Base-by-base conservation (phyloP, 2,329 filamentous ascomycete species). In the Pochonia chlamydosporia region DNA sequence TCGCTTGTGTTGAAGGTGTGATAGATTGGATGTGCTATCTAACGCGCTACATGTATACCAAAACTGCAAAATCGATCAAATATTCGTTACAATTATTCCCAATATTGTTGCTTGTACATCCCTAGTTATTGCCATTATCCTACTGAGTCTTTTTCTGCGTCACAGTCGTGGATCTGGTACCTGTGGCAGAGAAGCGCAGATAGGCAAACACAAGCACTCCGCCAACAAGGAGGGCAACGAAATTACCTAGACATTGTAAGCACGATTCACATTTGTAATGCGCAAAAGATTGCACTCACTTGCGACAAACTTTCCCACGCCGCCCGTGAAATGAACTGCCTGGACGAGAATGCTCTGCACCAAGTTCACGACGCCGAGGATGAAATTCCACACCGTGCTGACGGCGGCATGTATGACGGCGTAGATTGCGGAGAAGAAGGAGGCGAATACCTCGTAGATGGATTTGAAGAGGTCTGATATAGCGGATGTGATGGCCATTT, bases 401-500 rank as follows among this genome's bases (percentile, higher is more conserved):
- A 71, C 31, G 25, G 67, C 37, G 28, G 60, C 60, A 39, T 66
- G 60, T 13, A 70, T 48, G 28, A 70, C 31, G 46, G 61, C 42
- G 52, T 63, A 64, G 37, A 63, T 43, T n/a, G 67, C 61, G 28
- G 56, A 53, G 24, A 71, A 53, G 42, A 72, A 49, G 5, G 67
- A 69, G 28, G 63, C 55, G 33, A 70, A 49, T 25, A 72, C 65
- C 58, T 71, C 68, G 49, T 65, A 69, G 56, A 71, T 58, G 56
- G 66, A 70, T 54, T 63, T 66, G 57, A 70, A 56, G 42, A 71
- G 58, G 53, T 68, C 63, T 39, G 56, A 54, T 44, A 71, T 51
- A 25, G 67, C 69, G 39, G 57, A 54, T 20, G 60, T 59, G 56
- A 71, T 49, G 37, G 65, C 57, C 64, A 67, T 66, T 46, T 44